Base-by-base conservation (phyloP, 2,329 filamentous ascomycete genomes). In the Nemania sp. region DNA sequence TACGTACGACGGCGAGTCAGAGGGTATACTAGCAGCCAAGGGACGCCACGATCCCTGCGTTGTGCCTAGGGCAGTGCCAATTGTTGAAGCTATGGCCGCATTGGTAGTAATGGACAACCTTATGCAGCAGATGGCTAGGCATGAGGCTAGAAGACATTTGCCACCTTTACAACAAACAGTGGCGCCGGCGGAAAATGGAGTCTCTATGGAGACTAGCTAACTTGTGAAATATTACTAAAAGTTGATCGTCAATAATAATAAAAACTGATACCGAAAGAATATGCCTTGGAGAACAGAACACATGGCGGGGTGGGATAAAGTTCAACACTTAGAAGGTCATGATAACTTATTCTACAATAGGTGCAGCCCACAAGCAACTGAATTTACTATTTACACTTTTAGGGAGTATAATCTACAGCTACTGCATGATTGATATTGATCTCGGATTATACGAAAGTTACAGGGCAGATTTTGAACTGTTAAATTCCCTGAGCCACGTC, bases 1-100 rank as follows among this genome's bases (percentile, higher is more conserved):
- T 10, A 91, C 88, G 10, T 98, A 97, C 80, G 90, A 91, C 68
- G 91, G 90, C 52, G 83, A 85, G 8, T 76, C 77, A 13, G 89
- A 92, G 71, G 95, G 96, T 55, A 82, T 92, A 3, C 84, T 98
- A 43, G 93, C 93, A 70, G 94, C 94, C 57, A 98, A 98, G 87
- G 95, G 96, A 22, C 86, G 95, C 68, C 95, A 98, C 80, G 95
- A 98, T 78, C 94, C 95, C 4, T 97, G 93, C 77, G 95, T 98
- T 27, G 93, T 97, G 52, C 93, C 93, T 5, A 32, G 59, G 52
- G 94, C 94, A 3, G 90, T 98, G 26, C 92, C 92, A 10, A 95
- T 96, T 65, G 92, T 96, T 3, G 94, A 98, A 85, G 89, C 91
- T 45, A 98, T 98, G 95, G 92, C 94, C 24, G 89, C 94, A 1